Percentiles rank a stretch among this genome's conserved stretches.
Conservation (phyloP, 495 filamentous ascomycete species). For the Daldinia grandis region DNA sequence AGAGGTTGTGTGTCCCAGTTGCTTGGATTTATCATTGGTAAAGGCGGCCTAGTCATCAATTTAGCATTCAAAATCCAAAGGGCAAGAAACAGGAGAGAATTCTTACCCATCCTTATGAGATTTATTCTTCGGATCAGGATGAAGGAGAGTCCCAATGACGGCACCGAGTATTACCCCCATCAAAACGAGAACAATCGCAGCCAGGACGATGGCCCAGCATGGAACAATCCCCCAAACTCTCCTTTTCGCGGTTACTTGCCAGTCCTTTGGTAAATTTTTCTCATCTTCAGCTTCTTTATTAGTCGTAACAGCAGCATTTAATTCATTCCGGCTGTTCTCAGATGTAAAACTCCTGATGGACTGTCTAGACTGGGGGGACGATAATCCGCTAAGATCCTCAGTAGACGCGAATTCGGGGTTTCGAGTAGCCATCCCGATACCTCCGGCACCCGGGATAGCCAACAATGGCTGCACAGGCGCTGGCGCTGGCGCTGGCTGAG, state of each 20-base stretch:
- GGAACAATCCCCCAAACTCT: conserved; percentile 71
- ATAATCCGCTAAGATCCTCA: conserved; percentile 52
- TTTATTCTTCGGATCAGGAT: conserved; percentile 40
- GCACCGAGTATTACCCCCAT: conserved; percentile 71
- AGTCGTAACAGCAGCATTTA: conserved; percentile 49
- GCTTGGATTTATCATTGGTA: conserved; percentile 40
- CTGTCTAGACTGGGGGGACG: conserved; percentile 61
- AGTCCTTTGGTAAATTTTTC: conserved; percentile 61
- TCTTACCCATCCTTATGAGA: conserved; percentile 36
- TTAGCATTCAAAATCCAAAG: conserved; percentile 25
- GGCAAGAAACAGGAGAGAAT: background rate
- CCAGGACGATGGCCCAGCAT: conserved; percentile 71
- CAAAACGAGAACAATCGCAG: conserved; percentile 61
- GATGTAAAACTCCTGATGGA: conserved; percentile 60
- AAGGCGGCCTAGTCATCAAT: conserved; percentile 19
- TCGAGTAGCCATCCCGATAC: conserved; percentile 61
- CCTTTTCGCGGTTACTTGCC: conserved; percentile 64
- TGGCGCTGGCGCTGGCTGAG: conserved; percentile 26
- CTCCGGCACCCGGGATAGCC: conserved; percentile 57
- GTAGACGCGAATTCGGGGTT: conserved; percentile 65
- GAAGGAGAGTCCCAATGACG: conserved; percentile 53
- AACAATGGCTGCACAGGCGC: conserved; percentile 33
- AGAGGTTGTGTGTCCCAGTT: conserved; percentile 72
- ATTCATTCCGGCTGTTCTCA: conserved; percentile 54
- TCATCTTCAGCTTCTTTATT: conserved; percentile 42